Percentiles rank a stretch among this genome's conserved stretches.
Evolutionary conservation across 1,139 yeast species (phyloP).

Genomic region (Torulaspora globosa): DNA sequence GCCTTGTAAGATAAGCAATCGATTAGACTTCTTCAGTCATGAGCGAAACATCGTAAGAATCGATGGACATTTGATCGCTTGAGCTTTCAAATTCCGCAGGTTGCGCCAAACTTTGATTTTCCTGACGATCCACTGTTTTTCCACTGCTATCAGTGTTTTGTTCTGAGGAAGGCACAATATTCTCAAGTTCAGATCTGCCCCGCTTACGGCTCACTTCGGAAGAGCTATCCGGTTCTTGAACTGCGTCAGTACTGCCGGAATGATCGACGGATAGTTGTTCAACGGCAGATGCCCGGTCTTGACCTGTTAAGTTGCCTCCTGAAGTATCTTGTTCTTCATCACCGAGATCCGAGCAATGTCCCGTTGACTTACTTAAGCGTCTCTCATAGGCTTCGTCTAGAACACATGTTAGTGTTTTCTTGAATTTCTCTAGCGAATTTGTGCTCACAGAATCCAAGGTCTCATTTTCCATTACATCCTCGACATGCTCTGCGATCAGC

Average conservation of each 20-base stretch:
- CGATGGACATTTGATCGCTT: constrained; percentile 12
- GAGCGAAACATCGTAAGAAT: constrained; percentile 3
- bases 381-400: constrained; percentile 27
- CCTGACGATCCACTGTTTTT: constrained; percentile 11
- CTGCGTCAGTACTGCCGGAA: not conserved
- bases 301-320: constrained; percentile 6
- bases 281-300: not conserved
- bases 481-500: constrained; percentile 31
- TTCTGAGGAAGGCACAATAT: constrained; percentile 10
- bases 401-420: constrained; percentile 24
- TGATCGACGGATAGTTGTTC: not conserved
- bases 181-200: constrained; percentile 8
- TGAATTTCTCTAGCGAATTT: constrained; percentile 48
- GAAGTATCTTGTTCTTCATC: constrained; percentile 25
- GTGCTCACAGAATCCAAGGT: constrained; percentile 43
- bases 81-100: constrained; percentile 18
- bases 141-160: not conserved
- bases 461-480: constrained; percentile 32
- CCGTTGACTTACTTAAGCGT: constrained; percentile 12
- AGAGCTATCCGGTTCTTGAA: not conserved
- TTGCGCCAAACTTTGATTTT: constrained; percentile 23
- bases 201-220: constrained; percentile 5
- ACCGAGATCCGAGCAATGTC: constrained; percentile 17
- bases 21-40: not conserved
- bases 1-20: no score